Evolutionary conservation across 768 basidiomycete genomes (phyloP), one percentile per base, ranked within the genome.

Genomic region (Mrakia blollopis): DNA sequence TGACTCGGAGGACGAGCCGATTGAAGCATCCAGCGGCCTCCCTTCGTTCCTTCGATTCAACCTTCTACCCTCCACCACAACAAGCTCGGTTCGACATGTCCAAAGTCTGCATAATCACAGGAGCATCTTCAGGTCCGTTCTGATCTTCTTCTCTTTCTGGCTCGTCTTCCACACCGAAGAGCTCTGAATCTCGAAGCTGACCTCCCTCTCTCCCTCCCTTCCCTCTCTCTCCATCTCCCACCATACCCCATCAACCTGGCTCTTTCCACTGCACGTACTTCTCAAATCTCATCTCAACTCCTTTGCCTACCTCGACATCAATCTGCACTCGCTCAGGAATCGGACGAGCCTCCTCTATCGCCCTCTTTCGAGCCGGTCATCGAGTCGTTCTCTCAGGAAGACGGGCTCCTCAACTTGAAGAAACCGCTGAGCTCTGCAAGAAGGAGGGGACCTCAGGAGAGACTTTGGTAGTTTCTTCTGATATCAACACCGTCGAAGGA

Each of bases 101-200:
- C 67, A 79, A 80, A 75, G 91, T 94, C 61, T 91, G 91, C 8
- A 87, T 94, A 79, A 87, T 95, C 82, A 95, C 93, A 1, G 94
- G 93, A 52, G 92, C 92, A 30, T 92, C 91, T 6, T 90, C 89
- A 67, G 93, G 93, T 86, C 7, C 14, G 62, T 37, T 21, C 10
- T 1, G 37, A 11, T n/a, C 57, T 23, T 7, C 8, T 23, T 28
- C 11, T 32, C 4, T n/a, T 13, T 21, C 10, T 23, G 16, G 10
- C 14, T 37, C 18, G 16, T 21, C 62, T 13, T 21, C 30, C 3
- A 32, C 6, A 1, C 30, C 30, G 30, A 63, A 10, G 61, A 30
- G 30, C 9, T 30, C 30, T 1, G 2, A 16, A 28, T 25, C 28
- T 7, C 10, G 30, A n/a, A 32, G 62, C 32, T 10, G n/a, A 32